Percentiles rank a stretch among this genome's conserved stretches.
Evolutionary conservation across 2,329 filamentous ascomycete species (phyloP).

Genomic region (Fusarium sp.): DNA sequence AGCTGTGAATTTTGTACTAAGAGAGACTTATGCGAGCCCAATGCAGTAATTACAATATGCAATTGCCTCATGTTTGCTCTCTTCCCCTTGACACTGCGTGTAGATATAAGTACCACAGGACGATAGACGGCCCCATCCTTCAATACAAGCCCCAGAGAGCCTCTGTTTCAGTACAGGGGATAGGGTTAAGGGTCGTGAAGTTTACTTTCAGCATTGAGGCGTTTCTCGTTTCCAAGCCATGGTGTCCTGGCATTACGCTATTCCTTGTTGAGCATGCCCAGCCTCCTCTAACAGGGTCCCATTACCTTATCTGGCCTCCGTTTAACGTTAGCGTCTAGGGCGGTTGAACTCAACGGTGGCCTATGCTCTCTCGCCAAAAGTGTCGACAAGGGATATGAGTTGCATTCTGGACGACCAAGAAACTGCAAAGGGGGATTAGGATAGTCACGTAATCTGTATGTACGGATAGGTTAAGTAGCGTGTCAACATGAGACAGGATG

Average conservation of each 20-base stretch:
- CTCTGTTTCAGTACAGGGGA: conserved; percentile 44
- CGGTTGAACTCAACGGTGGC: conserved; percentile 38
- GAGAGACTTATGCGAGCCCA: conserved; percentile 18
- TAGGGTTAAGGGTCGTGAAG: conserved; percentile 25
- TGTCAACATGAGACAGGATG: conserved; percentile 10
- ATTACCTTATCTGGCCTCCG: conserved; percentile 16
- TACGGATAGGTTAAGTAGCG: conserved; percentile 6
- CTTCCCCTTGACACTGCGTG: conserved; percentile 17
- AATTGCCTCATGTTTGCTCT: conserved; percentile 30
- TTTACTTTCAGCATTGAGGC: conserved; percentile 14
- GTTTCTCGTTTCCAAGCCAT: conserved; percentile 15
- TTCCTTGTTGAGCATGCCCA: conserved; percentile 32
- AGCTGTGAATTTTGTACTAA: conserved; percentile 7
- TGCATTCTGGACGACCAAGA: conserved; percentile 20
- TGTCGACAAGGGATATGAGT: conserved; percentile 33
- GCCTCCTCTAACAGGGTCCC: conserved; percentile 28
- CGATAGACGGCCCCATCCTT: conserved; percentile 24
- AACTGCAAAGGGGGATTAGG: conserved; percentile 23
- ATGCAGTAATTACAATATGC: conserved; percentile 5
- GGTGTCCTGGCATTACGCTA: conserved; percentile 35
- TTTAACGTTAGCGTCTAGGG: conserved; percentile 28
- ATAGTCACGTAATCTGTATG: conserved; percentile 16
- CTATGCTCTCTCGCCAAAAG: conserved; percentile 34
- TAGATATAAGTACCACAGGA: conserved; percentile 28
- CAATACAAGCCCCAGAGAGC: conserved; percentile 36